Base-by-base conservation (phyloP, 2,329 filamentous ascomycete genomes). In the Tolypocladium tundrense region DNA sequence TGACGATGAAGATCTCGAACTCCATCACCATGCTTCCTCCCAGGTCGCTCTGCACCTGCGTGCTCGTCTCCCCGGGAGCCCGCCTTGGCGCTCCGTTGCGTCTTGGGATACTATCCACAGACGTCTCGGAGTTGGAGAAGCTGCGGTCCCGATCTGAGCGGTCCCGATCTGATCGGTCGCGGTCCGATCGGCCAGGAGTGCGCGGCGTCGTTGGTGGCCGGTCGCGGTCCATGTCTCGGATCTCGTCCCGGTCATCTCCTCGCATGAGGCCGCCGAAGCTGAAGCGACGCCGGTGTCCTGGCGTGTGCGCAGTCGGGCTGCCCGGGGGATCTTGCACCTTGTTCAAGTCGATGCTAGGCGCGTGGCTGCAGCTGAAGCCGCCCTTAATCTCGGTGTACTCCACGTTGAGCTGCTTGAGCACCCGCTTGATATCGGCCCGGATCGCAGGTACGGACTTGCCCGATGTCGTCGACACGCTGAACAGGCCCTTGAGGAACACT, bases 1-100 rank as follows among this genome's bases (percentile, higher is more conserved):
- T 99, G 70, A 99, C 94, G 65, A 99, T 94, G 64, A 97, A 86
- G 62, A 97, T 96, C 70, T 99, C 94, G 69, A 97, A 99, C 62
- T 90, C 86, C 56, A 97, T 77, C 43, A 90, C 81, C 81, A 96
- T 87, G 72, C 85, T 93, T 59, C 85, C 88, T 3, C 91, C 92
- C 35, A 95, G 82, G 66, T 97, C 93, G 64, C 85, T 93, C 70
- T 96, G 91, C 31, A 97, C 91, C 60, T 94, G 90, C 4, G 92
- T 97, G 54, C 87, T 91, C 31, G 91, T 97, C 74, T 96, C 94
- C 27, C 91, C 93, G 1, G 90, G 85, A 1, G 87, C 82, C 57
- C 84, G 76, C 55, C 82, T 78, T 24, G 80, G 77, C 7, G 78
- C 76, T 1, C 73, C 74, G 48, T 79, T 76, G 14, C 83, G 78